Base-by-base conservation (phyloP, 2,329 filamentous ascomycete genomes). In the Trichophyton schoenleinii region DNA sequence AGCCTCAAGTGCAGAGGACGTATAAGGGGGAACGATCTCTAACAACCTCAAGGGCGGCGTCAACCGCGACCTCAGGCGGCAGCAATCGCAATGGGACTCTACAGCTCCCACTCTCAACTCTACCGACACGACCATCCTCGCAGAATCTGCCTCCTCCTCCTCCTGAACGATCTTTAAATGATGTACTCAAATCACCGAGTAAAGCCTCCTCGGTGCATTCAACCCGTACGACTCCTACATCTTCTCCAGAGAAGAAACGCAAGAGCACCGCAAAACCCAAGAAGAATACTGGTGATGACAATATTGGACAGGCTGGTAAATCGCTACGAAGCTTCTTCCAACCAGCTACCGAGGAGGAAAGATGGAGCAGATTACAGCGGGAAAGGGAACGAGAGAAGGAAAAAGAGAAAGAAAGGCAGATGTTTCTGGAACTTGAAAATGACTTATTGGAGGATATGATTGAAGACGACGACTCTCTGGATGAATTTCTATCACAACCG, bases 291-390 rank as follows among this genome's bases (percentile, higher is more conserved):
- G 68, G 64, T 58, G 70, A 62, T 8, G 18, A 61, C 5, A 36
- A 34, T 4, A 20, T 48, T 52, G 64, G 60, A 31, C 61, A 64
- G 3, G 68, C 69, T 52, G 65, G 67, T 3, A 74, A 70, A 57
- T 74, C 75, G 1, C 63, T 78, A 13, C 72, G 75, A 48, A 71
- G 64, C n/a, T 77, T 77, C 64, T 78, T 78, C 60, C 67, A 67
- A 13, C 70, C 72, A 38, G 70, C 71, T n/a, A 72, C 68, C 20
- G 70, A 75, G 36, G 70, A 73, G 49, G 71, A 76, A 60, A 69
- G 73, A 70, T 75, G 73, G 73, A 68, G 52, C 59, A 62, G 61
- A 28, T 15, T 58, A 7, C 61, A 63, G 13, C 52, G 38, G 13
- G 59, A 65, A 65, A n/a, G 36, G 61, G 25, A 63, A 13, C 57